Conservation (phyloP, 805 yeast genomes). For the Soucietia sequanensis region DNA sequence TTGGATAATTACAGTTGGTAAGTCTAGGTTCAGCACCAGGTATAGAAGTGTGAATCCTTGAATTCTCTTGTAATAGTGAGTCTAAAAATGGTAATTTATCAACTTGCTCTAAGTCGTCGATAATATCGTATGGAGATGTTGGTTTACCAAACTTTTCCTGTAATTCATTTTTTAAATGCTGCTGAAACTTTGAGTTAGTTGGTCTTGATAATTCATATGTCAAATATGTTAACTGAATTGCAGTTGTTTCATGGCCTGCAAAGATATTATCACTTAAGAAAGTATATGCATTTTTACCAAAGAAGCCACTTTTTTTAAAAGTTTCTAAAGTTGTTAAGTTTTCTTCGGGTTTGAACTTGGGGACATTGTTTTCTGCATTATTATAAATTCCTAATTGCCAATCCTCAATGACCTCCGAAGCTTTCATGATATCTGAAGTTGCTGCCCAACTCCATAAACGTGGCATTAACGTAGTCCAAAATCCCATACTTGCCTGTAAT, state of each 20-base stretch:
- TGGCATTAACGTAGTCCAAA: constrained; percentile 65
- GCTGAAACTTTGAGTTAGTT: constrained; percentile 44
- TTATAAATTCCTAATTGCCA: constrained; percentile 45
- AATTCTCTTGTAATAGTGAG: constrained; percentile 61
- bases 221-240: constrained; percentile 58
- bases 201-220: constrained; percentile 60
- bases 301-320: constrained; percentile 29
- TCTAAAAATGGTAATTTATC: constrained; percentile 57
- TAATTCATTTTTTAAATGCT: constrained; percentile 47
- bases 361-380: constrained; percentile 32
- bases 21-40: constrained; percentile 72
- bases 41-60: constrained; percentile 64
- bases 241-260: constrained; percentile 79
- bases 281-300: constrained; percentile 35
- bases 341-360: constrained; percentile 13
- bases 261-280: constrained; percentile 60
- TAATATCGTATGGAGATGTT: constrained; percentile 14
- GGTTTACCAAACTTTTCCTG: constrained; percentile 30
- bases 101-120: constrained; percentile 37
- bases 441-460: constrained; percentile 51
- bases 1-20: constrained; percentile 29
- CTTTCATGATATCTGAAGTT: constrained; percentile 32
- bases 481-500: constrained; percentile 57
- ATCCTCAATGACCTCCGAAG: constrained; percentile 37
- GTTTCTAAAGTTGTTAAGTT: constrained; percentile 32